These are phyloP conservation scores for Adenanthera pavonina DNA, from an alignment of 306 rosid genomes.

Conservation along the genomic window DNA sequence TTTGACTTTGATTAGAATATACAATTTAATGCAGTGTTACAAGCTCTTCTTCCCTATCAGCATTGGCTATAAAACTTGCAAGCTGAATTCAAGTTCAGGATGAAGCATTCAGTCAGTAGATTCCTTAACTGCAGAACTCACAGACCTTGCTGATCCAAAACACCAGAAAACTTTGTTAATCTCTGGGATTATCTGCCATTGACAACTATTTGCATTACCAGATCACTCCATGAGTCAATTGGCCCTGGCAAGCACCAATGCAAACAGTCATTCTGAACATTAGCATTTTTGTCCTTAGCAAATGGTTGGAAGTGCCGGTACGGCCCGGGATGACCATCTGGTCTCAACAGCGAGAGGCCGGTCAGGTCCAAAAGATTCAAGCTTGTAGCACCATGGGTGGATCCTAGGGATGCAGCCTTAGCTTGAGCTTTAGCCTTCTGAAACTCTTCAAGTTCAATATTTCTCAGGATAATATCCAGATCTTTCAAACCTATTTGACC, in stretches of 20 bases:
- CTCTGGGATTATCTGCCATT: constrained; percentile 41
- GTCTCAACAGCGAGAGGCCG: constrained; percentile 68
- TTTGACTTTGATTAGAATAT: constrained; percentile 30
- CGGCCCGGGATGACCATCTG: constrained; percentile 91
- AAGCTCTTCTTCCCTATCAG: constrained; percentile 20
- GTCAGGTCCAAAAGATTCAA: constrained; percentile 77
- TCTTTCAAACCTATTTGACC: constrained; percentile 47
- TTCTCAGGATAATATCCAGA: constrained; percentile 55
- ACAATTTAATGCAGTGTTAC: constrained; percentile 36
- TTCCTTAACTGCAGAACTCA: constrained; percentile 8
- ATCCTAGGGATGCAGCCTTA: not conserved
- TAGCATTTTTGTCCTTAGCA: constrained; percentile 45
- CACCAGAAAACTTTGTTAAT: not conserved
- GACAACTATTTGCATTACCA: constrained; percentile 65
- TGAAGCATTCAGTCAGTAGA: constrained; percentile 7
- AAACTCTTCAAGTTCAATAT: constrained; percentile 69
- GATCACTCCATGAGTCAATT: constrained; percentile 88
- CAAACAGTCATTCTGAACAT: constrained; percentile 47
- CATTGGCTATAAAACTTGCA: constrained; percentile 19
- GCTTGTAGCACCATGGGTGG: constrained; percentile 30
- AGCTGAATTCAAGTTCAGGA: constrained; percentile 3
- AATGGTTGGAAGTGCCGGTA: constrained; percentile 79
- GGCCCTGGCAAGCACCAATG: constrained; percentile 91
- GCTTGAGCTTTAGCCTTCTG: constrained; percentile 44
- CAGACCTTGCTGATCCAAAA: not conserved